These are phyloP conservation scores for Xylaria sp. DNA, from an alignment of 495 filamentous ascomycete genomes.

Conservation along the genomic window DNA sequence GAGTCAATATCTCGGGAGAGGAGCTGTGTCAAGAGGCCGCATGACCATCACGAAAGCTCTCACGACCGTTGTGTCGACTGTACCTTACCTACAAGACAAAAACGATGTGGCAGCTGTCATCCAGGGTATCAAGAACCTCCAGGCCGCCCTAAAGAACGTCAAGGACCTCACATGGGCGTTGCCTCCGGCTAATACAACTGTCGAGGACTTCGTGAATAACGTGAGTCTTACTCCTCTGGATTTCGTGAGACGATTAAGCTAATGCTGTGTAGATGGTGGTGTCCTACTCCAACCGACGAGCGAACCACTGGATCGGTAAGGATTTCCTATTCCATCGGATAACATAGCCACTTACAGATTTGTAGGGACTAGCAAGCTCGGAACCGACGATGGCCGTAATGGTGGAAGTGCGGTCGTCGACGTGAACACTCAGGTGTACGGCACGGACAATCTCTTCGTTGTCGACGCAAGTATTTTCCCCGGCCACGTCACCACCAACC, in stretches of 20 bases:
- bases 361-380: conserved; percentile 62
- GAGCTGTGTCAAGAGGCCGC: conserved; percentile 65
- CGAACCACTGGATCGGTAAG: conserved; percentile 64
- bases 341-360: not conserved
- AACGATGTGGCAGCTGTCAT: conserved; percentile 59
- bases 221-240: conserved; percentile 19
- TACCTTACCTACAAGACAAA: conserved; percentile 61
- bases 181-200: conserved; percentile 55
- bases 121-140: conserved; percentile 65
- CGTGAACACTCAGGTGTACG: conserved; percentile 68
- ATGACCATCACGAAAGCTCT: conserved; percentile 66
- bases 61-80: conserved; percentile 59
- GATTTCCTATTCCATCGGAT: not conserved
- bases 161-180: conserved; percentile 55
- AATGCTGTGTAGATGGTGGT: conserved; percentile 39
- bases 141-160: conserved; percentile 59
- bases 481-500: conserved; percentile 61
- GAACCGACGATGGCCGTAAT: conserved; percentile 62
- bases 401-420: conserved; percentile 68
- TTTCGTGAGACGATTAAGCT: conserved; percentile 19
- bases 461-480: conserved; percentile 65
- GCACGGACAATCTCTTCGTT: conserved; percentile 67
- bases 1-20: conserved; percentile 70
- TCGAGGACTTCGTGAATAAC: conserved; percentile 57
- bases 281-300: conserved; percentile 58